phyloP scores from a whole-genome alignment of 2,329 filamentous ascomycete species.

The Fusarium sp. region DNA sequence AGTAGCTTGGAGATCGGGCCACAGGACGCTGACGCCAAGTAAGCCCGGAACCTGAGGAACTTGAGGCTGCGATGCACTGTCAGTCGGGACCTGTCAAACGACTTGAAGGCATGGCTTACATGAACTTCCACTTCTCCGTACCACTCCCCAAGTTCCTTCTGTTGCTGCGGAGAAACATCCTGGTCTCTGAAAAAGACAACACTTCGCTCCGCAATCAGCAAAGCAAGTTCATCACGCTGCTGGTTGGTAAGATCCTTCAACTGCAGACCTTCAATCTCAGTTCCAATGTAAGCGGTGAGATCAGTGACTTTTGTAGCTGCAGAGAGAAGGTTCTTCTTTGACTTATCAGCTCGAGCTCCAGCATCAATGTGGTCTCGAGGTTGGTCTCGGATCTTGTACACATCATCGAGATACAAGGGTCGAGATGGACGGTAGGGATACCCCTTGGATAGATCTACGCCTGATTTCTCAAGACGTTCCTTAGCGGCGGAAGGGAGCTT shows the following conservation, averaged over 20 bases:
- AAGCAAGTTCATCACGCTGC: conserved; percentile 72
- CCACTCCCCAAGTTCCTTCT: conserved; percentile 72
- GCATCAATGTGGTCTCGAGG: conserved; percentile 69
- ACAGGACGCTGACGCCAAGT: conserved; percentile 74
- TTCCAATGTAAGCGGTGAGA: conserved; percentile 72
- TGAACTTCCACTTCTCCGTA: conserved; percentile 77
- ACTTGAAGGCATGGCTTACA: conserved; percentile 56
- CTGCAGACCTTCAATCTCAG: conserved; percentile 73
- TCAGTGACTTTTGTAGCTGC: conserved; percentile 74
- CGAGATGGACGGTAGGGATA: conserved; percentile 78
- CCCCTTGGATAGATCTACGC: conserved; percentile 76
- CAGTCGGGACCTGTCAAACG: accelerated
- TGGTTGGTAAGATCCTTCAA: conserved; percentile 70
- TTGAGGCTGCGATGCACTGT: conserved; percentile 67
- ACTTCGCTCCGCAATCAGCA: conserved; percentile 73
- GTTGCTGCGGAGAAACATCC: conserved; percentile 71
- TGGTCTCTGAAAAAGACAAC: conserved; percentile 78
- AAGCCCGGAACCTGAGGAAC: conserved; percentile 77
- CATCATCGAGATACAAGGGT: conserved; percentile 78
- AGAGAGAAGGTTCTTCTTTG: conserved; percentile 70
- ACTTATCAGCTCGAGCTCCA: conserved; percentile 73
- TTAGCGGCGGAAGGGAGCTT: conserved; percentile 69
- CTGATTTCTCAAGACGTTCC: conserved; percentile 74
- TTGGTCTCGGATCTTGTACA: conserved; percentile 72
- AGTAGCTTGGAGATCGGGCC: conserved; percentile 75